Conservation (phyloP, 2,329 filamentous ascomycete species). For the Zarea fungicola region DNA sequence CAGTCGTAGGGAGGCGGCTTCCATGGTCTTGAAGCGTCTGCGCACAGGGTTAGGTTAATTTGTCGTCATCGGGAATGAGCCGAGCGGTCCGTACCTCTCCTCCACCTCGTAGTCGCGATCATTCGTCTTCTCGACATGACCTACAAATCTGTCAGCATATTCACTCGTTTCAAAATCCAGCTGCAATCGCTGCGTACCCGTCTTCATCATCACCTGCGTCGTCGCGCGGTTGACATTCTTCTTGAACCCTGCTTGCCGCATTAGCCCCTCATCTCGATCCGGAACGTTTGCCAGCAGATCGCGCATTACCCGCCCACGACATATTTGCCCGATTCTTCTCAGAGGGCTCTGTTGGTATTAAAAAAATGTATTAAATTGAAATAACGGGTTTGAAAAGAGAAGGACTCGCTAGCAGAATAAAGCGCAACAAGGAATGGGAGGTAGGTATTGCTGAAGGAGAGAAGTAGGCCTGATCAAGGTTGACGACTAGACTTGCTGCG, state of each 20-base stretch:
- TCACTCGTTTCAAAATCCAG: neutral
- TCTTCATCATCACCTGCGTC: constrained; percentile 99
- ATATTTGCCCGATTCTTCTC: constrained; percentile 39
- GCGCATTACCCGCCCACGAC: constrained; percentile 67
- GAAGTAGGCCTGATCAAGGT: constrained; percentile 7
- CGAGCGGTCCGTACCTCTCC: constrained; percentile 56
- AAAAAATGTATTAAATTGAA: neutral
- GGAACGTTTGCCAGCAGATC: constrained; percentile 21
- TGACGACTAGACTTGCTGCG: constrained; percentile 8
- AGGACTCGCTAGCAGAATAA: neutral
- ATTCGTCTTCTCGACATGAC: constrained; percentile 97
- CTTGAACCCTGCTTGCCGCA: constrained; percentile 45
- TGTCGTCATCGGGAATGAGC: constrained; percentile 1
- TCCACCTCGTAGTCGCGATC: constrained; percentile 99
- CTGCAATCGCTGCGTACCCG: constrained; percentile 48
- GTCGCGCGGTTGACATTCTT: constrained; percentile 98
- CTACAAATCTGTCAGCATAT: constrained; percentile 33
- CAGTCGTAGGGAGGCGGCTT: constrained; percentile 82
- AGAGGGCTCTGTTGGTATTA: neutral
- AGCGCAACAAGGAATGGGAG: neutral
- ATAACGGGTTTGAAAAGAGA: neutral
- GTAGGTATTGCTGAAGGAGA: constrained; percentile 1
- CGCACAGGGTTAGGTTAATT: constrained; percentile 18
- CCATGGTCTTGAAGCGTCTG: constrained; percentile 95
- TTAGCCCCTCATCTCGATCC: constrained; percentile 28